Base-by-base conservation (phyloP, 1,284 basidiomycete genomes). In the Trametes hirsuta region DNA sequence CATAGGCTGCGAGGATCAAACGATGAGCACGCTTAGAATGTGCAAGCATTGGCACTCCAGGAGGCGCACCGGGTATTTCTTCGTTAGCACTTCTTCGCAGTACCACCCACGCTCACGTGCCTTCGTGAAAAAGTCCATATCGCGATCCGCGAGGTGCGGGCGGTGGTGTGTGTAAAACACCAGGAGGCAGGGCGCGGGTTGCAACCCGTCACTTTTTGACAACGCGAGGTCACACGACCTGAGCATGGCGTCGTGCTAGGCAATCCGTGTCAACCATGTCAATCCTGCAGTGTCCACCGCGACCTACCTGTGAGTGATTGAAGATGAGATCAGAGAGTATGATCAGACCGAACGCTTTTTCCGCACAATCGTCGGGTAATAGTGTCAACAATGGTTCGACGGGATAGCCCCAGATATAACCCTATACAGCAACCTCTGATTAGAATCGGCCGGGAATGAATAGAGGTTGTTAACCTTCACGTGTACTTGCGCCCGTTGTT, bases 141-240 rank as follows among this genome's bases (percentile, higher is more conserved):
- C 94, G 22, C 89, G 86, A 58, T 93, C 81, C 0, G 92, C 93
- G 15, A 96, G 85, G 68, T 89, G 90, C 0, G 94, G 95, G 0
- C 93, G 82, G 70, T 98, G 97, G 66, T 98, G 96, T 0, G 91
- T 92, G 74, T 93, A 97, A 76, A 98, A 98, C 2, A 97, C 93
- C 2, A 98, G 84, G 2, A 94, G 82, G 53, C 80, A 83, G 0
- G 91, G 86, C 1, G 71, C 69, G 34, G 72, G 25, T 40, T 63
- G 58, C 12, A 55, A 42, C 37, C 44, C 18, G 34, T 34, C 39
- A 1, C 41, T 21, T 10, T 60, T 60, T 3, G 61, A 74, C 35
- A 82, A 75, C 25, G 73, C 74, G 12, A 72, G 72, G 60, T 91
- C 86, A 70, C 94, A 93, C 0, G 94, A 91, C 24, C 81, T 80